Evolutionary conservation across 2,329 filamentous ascomycete species (phyloP), one percentile per base, ranked within the genome.

Genomic region (Hirsutella minnesotensis): DNA sequence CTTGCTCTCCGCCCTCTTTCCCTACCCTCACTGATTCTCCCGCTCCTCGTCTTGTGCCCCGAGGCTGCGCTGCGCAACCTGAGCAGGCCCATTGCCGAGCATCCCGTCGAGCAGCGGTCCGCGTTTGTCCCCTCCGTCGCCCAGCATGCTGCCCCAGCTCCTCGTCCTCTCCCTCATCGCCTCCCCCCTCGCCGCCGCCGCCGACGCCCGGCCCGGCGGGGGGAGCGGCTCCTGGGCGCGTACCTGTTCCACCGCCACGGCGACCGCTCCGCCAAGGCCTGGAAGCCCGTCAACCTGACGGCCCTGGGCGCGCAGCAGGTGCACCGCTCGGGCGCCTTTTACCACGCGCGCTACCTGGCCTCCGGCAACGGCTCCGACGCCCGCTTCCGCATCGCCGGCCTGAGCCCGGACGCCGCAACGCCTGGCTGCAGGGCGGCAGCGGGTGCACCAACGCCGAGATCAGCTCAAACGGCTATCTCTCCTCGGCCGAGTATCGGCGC

Each of bases 241-340:
- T 92, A 89, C 62, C 79, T 95, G 63, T 94, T 94, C 69, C 79
- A 86, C 53, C 83, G 89, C 38, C 89, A 95, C 66, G 89, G 89
- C 45, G 89, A 95, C 62, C 79, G 89, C 44, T 90, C 87, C 1
- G 67, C 86, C 49, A 95, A 94, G 67, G 70, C 77, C 16, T 78
- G 77, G 48, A 69, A 79, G 38, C 83, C 83, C 12, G 78, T 85
- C 22, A 73, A 74, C 50, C 65, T 95, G 58, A 95, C 89, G 12
- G 73, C 82, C 46, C 73, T 95, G 41, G 89, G 89, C 27, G 87
- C 89, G 57, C 66, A 73, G 39, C 72, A 95, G 66, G 79, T 88
- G 51, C 82, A 78, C 62, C 68, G 71, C 38, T 81, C 83, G 0
- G 89, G 86, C 47, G 61, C 68, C 44, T 90, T 81, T 72, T 95